Conservation (phyloP, 2,329 filamentous ascomycete genomes). For the Tolypocladium endophyticum region DNA sequence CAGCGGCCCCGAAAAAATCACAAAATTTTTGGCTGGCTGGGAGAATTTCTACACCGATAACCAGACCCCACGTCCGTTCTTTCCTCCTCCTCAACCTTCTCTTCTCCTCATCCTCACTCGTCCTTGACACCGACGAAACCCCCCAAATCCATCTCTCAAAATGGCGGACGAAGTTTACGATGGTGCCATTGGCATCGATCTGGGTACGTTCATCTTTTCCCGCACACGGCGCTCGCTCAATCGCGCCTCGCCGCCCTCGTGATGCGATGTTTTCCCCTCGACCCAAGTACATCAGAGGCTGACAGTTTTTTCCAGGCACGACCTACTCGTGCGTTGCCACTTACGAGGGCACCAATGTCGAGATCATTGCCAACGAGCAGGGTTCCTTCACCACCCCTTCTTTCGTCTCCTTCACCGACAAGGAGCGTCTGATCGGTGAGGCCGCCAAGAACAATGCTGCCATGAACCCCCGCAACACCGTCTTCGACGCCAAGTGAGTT, state of each 20-base stretch:
- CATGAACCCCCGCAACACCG: constrained; percentile 96
- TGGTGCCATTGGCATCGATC: constrained; percentile 99
- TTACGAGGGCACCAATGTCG: constrained; percentile 98
- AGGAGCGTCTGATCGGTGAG: constrained; percentile 98
- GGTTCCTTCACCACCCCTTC: constrained; percentile 98
- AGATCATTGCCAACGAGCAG: constrained; percentile 99
- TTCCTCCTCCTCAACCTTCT: constrained; percentile 12
- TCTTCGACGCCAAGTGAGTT: constrained; percentile 97
- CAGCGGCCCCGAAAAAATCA: constrained; percentile 18
- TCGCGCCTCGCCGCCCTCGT: background rate
- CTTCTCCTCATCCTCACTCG: constrained; percentile 12
- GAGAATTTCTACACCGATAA: constrained; percentile 25
- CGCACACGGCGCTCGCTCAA: background rate
- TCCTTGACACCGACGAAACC: constrained; percentile 4
- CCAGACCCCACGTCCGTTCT: constrained; percentile 22
- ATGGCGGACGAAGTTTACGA: constrained; percentile 97
- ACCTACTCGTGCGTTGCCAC: constrained; percentile 99
- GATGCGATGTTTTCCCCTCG: background rate
- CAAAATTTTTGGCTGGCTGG: constrained; percentile 20
- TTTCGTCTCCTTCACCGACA: constrained; percentile 97
- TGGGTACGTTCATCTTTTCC: constrained; percentile 54
- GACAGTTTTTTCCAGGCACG: constrained; percentile 54
- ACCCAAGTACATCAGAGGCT: constrained; percentile 3
- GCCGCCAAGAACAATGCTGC: constrained; percentile 99
- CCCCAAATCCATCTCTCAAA: constrained; percentile 35